Percentiles rank a stretch among this genome's conserved stretches.
phyloP scores from a whole-genome alignment of 2,329 filamentous ascomycete species.

The Trichoderma semiorbis region DNA sequence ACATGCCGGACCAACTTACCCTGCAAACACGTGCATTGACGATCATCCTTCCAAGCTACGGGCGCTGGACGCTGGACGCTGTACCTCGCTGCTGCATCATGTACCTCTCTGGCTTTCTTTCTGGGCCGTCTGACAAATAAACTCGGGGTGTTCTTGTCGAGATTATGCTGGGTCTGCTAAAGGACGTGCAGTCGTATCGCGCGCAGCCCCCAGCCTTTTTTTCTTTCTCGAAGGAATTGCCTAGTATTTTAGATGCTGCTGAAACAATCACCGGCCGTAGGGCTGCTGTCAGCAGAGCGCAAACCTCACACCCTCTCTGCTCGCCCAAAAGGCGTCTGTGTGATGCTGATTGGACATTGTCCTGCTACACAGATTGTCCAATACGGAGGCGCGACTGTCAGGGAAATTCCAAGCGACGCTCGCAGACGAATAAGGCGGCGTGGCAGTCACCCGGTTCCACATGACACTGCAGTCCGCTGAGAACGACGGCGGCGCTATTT shows the following conservation, averaged over 20 bases:
- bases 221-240: constrained; percentile 1
- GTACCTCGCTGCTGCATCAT: neutral
- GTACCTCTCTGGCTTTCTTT: neutral
- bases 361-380: constrained; percentile 5
- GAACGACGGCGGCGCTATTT: neutral
- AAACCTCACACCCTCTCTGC: neutral
- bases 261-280: neutral
- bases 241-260: neutral
- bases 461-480: neutral
- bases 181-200: neutral
- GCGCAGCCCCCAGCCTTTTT: neutral
- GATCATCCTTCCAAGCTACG: neutral
- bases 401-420: constrained; percentile 15
- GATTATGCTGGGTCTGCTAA: neutral
- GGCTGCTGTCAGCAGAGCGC: constrained; percentile 11
- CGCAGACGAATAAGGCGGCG: neutral
- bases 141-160: neutral
- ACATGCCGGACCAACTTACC: neutral
- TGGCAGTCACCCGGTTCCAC: neutral
- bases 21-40: neutral
- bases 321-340: neutral
- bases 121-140: neutral
- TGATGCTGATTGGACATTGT: neutral
- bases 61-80: neutral
- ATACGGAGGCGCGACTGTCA: constrained; percentile 2